Conservation (phyloP, 768 basidiomycete species). For the Holtermanniella nyarrowii region DNA sequence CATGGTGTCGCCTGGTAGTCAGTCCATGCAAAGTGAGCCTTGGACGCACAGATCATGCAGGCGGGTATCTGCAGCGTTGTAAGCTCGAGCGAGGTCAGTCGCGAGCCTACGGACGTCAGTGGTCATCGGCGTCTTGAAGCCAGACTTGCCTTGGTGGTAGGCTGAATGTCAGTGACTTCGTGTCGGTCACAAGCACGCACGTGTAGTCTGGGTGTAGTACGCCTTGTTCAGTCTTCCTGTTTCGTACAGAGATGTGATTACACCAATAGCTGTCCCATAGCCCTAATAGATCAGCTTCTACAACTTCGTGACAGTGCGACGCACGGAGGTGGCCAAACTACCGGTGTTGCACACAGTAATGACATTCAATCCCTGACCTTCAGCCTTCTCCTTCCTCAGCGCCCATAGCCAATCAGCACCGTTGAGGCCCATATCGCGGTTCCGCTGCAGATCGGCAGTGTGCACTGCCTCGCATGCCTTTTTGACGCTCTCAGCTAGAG, state of each 20-base stretch:
- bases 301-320: constrained; percentile 21
- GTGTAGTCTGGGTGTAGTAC: constrained; percentile 87
- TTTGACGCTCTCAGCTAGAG: constrained; percentile 52
- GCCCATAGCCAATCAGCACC: constrained; percentile 78
- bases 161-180: background rate
- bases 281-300: constrained; percentile 48
- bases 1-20: constrained; percentile 61
- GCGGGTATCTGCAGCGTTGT: constrained; percentile 73
- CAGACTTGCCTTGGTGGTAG: constrained; percentile 28
- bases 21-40: background rate
- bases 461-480: constrained; percentile 64
- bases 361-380: constrained; percentile 55
- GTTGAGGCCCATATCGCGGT: constrained; percentile 69
- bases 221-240: constrained; percentile 65
- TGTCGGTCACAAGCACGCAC: background rate
- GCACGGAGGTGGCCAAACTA: constrained; percentile 80
- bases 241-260: constrained; percentile 83
- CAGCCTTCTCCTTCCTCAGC: constrained; percentile 43
- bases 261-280: constrained; percentile 86
- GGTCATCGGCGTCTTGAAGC: background rate
- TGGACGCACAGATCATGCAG: constrained; percentile 65
- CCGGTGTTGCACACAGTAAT: constrained; percentile 98
- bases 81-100: constrained; percentile 82
- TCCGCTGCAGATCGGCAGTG: constrained; percentile 76
- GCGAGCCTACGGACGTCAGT: constrained; percentile 72